These are phyloP conservation scores for Phytophthora idaei DNA, from an alignment of 352 stramenopile genomes.

Conservation along the genomic window DNA sequence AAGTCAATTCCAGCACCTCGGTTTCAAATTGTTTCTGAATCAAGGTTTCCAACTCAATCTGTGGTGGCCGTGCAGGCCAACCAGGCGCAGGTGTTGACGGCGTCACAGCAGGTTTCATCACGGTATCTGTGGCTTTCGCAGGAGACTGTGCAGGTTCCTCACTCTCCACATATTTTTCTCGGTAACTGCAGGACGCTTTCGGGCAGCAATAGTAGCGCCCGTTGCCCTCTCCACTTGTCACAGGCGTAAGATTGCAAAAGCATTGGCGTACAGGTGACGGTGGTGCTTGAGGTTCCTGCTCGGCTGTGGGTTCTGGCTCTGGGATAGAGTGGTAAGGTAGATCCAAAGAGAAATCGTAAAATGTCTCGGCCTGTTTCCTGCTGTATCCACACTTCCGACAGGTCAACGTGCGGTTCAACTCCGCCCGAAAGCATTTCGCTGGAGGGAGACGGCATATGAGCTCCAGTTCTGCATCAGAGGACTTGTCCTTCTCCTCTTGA, in stretches of 20 bases:
- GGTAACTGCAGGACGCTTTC: conserved; percentile 67
- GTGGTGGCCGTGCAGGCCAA: conserved; percentile 15
- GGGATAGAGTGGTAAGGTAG: conserved; percentile 51
- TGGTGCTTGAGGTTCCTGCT: conserved; percentile 43
- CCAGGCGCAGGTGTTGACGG: conserved; percentile 14
- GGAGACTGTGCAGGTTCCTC: conserved; percentile 15
- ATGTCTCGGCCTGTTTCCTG: conserved; percentile 77
- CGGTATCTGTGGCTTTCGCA: conserved; percentile 8
- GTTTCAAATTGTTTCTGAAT: conserved; percentile 82
- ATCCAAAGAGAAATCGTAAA: conserved; percentile 89
- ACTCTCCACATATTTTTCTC: conserved; percentile 43
- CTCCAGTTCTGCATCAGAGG: conserved; percentile 37
- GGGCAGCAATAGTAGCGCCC: conserved; percentile 61
- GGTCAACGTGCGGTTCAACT: conserved; percentile 79
- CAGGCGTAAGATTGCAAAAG: conserved; percentile 59
- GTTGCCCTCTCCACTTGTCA: conserved; percentile 37
- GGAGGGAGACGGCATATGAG: conserved; percentile 64
- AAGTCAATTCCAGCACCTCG: conserved; percentile 78
- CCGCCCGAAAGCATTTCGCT: conserved; percentile 78
- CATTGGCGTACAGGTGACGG: conserved; percentile 47
- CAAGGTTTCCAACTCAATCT: conserved; percentile 63
- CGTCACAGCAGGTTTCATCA: conserved; percentile 10
- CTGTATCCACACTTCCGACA: conserved; percentile 81
- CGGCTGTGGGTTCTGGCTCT: conserved; percentile 31
- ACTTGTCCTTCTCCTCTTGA: conserved; percentile 15